Base-by-base conservation (phyloP, 306 rosid species). In the Chamaecrista fasciculata region DNA sequence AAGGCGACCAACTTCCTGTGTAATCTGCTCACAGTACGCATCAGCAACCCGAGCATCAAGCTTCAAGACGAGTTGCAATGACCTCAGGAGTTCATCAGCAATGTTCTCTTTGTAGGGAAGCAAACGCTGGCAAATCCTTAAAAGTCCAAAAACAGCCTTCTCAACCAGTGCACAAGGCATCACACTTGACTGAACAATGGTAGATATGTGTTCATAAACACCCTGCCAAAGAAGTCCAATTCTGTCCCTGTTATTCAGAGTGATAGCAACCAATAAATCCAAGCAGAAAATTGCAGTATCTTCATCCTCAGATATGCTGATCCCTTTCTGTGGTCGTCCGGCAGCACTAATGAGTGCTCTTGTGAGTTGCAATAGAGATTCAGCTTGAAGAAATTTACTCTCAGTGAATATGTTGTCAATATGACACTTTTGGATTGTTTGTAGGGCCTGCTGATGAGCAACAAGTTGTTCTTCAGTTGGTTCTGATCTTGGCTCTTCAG, bases 11-110 rank as follows among this genome's bases (percentile, higher is more conserved):
- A 94, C 95, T 87, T 94, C 99, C 76, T 87, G 99, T 23, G 96
- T 87, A 66, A 94, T 94, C 74, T 91, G 97, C 55, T 94, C 99
- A 71, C 90, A 88, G 70, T 91, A 94, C 25, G 96, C 89, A 66
- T 94, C 99, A 15, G 97, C 97, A 69, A 94, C 96, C 44, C 96
- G 95, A 36, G 99, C 97, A 86, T 94, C 99, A 67, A 94, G 97
- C 88, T 94, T 94, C 71, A 84, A 55, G 72, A 94, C 99, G 79
- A 94, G 99, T 79, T 91, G 96, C 49, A 94, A 78, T 16, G 99
- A 94, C 82, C 87, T 85, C 69, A 94, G 76, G 75, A 94, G 95
- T 67, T 94, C 99, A 73, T 94, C 97, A 16, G 95, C 82, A 53
- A 94, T 86, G 74, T 89, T 89, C 90, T 94, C 99, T 80, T 94